These are phyloP conservation scores for Exserohilum rostratum DNA, from an alignment of 2,329 filamentous ascomycete species.

Conservation along the genomic window DNA sequence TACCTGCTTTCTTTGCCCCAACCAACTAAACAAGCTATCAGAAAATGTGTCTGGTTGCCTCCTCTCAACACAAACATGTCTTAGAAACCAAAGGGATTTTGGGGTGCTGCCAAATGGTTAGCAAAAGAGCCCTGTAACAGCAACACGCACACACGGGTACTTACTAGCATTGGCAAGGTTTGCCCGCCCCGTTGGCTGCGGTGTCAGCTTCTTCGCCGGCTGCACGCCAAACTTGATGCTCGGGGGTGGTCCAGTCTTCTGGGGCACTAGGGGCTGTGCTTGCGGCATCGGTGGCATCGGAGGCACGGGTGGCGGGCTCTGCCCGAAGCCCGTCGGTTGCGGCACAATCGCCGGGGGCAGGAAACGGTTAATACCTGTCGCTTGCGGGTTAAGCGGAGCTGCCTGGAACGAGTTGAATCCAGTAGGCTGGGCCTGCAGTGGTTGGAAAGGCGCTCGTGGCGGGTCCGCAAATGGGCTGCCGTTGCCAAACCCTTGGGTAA, in stretches of 20 bases:
- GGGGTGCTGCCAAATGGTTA: constrained; percentile 61
- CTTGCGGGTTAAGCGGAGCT: constrained; percentile 56
- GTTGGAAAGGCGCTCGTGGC: constrained; percentile 53
- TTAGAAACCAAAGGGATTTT: constrained; percentile 74
- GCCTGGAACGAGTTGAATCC: constrained; percentile 47
- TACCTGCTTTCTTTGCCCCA: background rate
- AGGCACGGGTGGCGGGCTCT: constrained; percentile 63
- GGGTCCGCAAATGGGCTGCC: constrained; percentile 62
- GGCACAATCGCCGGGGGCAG: constrained; percentile 57
- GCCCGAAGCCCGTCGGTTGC: constrained; percentile 61
- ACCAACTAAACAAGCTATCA: constrained; percentile 1
- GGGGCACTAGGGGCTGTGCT: constrained; percentile 71
- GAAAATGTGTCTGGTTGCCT: background rate
- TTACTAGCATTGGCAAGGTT: constrained; percentile 96
- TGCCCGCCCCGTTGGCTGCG: constrained; percentile 89
- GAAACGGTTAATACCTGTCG: constrained; percentile 60
- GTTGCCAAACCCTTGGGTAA: constrained; percentile 54
- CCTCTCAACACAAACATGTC: background rate
- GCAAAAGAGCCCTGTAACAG: background rate
- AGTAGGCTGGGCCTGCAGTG: constrained; percentile 48
- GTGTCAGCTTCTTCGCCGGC: constrained; percentile 73
- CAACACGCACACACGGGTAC: constrained; percentile 53
- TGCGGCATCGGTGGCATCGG: constrained; percentile 62
- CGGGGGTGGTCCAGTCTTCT: constrained; percentile 85
- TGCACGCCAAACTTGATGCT: constrained; percentile 86